These are phyloP conservation scores for Tuctoria greenei DNA, from an alignment of 176 grass and related monocot genomes.

Conservation along the genomic window DNA sequence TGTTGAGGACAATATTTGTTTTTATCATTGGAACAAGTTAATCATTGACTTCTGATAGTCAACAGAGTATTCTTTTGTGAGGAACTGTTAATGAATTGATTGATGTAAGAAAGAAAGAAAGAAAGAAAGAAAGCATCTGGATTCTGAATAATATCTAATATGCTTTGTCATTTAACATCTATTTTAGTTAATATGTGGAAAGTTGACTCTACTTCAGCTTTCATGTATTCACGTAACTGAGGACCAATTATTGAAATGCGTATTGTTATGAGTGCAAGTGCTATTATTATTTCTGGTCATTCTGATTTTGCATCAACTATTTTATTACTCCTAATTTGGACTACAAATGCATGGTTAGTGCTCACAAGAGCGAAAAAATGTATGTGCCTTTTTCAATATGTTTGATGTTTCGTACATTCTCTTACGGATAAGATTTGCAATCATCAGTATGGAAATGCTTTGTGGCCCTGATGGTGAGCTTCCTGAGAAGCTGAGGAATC, in stretches of 20 bases:
- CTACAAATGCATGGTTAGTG: neutral
- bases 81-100: conserved; percentile 8
- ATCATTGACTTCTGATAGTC: neutral
- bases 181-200: neutral
- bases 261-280: neutral
- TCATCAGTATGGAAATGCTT: conserved; percentile 79
- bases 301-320: conserved; percentile 13
- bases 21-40: neutral
- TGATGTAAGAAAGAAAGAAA: neutral
- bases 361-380: neutral
- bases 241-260: neutral
- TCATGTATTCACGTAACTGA: neutral
- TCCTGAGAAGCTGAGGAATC: conserved; percentile 91
- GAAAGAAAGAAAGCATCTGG: neutral
- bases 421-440: conserved; percentile 26
- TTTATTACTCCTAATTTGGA: neutral
- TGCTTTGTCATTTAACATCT: conserved; percentile 1
- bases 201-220: neutral
- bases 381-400: neutral
- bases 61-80: neutral
- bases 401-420: conserved; percentile 19
- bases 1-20: conserved; percentile 2
- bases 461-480: conserved; percentile 88
- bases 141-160: neutral
- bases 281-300: conserved; percentile 7